Evolutionary conservation across 192 early-diverging fungal genomes (phyloP).

Genomic region (Coemansia sp.): DNA sequence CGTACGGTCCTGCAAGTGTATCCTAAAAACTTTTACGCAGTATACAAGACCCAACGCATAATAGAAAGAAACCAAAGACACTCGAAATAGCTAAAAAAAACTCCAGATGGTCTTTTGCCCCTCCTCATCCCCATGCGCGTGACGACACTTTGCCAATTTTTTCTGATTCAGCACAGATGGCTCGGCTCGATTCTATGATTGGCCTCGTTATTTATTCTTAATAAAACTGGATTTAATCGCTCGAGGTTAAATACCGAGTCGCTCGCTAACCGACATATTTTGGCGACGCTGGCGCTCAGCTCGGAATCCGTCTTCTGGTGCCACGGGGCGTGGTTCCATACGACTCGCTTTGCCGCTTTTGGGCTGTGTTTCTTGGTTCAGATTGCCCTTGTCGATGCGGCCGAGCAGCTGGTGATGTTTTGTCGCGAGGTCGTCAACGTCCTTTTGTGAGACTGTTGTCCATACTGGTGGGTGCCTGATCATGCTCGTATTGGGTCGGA

Average conservation of each 20-base stretch:
- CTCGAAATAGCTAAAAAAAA: too few relatives aligned
- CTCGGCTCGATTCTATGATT: not conserved
- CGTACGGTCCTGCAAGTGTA: too few relatives aligned
- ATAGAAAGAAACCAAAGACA: too few relatives aligned
- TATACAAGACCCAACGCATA: too few relatives aligned
- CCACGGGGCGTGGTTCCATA: too few relatives aligned
- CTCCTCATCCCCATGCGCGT: too few relatives aligned
- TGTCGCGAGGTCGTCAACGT: conserved; percentile 44
- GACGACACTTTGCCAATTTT: not conserved
- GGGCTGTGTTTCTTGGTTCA: not conserved
- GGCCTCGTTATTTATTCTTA: not conserved
- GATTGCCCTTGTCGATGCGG: conserved; percentile 14
- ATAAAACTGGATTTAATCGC: not conserved
- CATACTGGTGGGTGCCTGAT: conserved; percentile 44
- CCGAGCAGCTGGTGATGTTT: conserved; percentile 37
- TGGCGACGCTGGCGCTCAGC: conserved; percentile 26
- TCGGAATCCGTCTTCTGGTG: conserved; percentile 11
- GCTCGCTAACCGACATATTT: conserved; percentile 34
- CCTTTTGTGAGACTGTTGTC: conserved; percentile 43
- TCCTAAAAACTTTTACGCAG: too few relatives aligned
- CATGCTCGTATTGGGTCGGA: conserved; percentile 13
- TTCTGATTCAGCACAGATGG: not conserved
- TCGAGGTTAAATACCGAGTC: conserved; percentile 22
- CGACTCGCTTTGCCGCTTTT: too few relatives aligned
- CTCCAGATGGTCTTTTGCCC: too few relatives aligned